A percentile compares a stretch with the other conserved stretches of the same genome.
phyloP scores from a whole-genome alignment of 139 green algal genomes.

The Zygnema cylindricum region DNA sequence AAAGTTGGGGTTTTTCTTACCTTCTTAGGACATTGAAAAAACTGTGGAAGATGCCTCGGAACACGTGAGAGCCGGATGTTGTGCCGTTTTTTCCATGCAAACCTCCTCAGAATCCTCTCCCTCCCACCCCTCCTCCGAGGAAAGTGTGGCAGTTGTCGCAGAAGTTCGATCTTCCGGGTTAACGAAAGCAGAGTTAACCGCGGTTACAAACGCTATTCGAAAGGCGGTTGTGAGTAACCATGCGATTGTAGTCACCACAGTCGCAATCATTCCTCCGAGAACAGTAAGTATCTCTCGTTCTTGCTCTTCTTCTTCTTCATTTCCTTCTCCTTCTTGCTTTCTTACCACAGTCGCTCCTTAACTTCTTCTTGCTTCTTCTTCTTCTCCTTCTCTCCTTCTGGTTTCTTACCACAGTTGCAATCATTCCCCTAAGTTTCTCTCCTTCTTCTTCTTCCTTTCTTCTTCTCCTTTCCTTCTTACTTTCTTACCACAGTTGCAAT shows the following conservation, averaged over 20 bases:
- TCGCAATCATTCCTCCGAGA: slow-evolving; percentile 37
- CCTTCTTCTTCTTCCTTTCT: no score
- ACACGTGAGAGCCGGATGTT: slow-evolving; percentile 34
- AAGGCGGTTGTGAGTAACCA: not conserved
- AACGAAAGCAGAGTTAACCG: not conserved
- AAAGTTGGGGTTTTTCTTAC: not conserved
- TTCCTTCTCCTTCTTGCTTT: no score
- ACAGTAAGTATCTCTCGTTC: slow-evolving; percentile 18
- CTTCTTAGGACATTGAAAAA: slow-evolving; percentile 32
- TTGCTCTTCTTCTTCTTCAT: not conserved
- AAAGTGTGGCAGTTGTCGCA: slow-evolving; percentile 38
- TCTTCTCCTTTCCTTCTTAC: no score
- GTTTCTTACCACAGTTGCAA: no score
- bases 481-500: no score
- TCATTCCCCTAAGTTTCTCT: no score
- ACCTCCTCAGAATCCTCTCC: not conserved
- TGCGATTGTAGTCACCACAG: not conserved
- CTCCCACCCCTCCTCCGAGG: slow-evolving; percentile 12
- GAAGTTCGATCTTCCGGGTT: slow-evolving; percentile 9
- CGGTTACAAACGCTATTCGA: not conserved
- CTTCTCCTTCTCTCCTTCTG: not conserved
- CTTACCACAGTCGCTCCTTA: no score
- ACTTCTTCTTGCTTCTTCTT: not conserved
- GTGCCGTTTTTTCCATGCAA: slow-evolving; percentile 36
- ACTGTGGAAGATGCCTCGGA: slow-evolving; percentile 7